A percentile compares a stretch with the other conserved stretches of the same genome.
Evolutionary conservation across 768 basidiomycete species (phyloP).

Genomic region (Tephrocybe sp.): DNA sequence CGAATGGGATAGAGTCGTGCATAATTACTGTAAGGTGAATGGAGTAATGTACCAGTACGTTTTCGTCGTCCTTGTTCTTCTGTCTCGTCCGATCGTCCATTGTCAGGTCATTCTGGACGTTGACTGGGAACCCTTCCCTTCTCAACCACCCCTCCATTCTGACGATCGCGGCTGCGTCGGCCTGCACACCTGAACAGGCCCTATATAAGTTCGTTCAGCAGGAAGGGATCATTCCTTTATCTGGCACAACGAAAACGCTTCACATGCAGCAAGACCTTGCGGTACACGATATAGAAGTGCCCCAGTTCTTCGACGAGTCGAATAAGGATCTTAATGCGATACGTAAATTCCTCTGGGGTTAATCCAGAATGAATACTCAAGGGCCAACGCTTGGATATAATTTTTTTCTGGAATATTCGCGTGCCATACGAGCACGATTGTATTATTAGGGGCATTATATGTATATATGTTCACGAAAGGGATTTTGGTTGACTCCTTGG

Average conservation of each 20-base stretch:
- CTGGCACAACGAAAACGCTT: slow-evolving; percentile 66
- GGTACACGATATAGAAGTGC: slow-evolving; percentile 25
- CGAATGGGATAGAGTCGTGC: slow-evolving; percentile 67
- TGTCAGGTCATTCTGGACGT: slow-evolving; percentile 82
- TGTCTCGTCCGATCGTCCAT: not conserved
- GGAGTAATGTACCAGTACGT: slow-evolving; percentile 72
- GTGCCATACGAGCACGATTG: too few species aligned
- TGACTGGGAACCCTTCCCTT: slow-evolving; percentile 72
- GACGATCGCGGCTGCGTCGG: slow-evolving; percentile 42
- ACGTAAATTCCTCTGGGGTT: slow-evolving; percentile 19
- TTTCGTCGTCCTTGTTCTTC: not conserved
- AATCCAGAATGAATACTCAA: not conserved
- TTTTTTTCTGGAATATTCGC: not conserved
- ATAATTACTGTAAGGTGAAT: slow-evolving; percentile 60
- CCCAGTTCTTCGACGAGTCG: slow-evolving; percentile 14
- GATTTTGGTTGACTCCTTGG: too few species aligned
- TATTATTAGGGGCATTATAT: too few species aligned
- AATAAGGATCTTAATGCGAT: slow-evolving; percentile 12
- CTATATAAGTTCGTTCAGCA: slow-evolving; percentile 70
- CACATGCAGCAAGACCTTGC: slow-evolving; percentile 72
- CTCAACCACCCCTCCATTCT: slow-evolving; percentile 48
- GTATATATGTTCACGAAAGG: too few species aligned
- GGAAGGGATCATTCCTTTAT: slow-evolving; percentile 68
- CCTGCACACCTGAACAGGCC: slow-evolving; percentile 62
- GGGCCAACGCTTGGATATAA: too few species aligned